phyloP scores from a whole-genome alignment of 169 alveolate genomes.

The Plasmodium cynomolgi region DNA sequence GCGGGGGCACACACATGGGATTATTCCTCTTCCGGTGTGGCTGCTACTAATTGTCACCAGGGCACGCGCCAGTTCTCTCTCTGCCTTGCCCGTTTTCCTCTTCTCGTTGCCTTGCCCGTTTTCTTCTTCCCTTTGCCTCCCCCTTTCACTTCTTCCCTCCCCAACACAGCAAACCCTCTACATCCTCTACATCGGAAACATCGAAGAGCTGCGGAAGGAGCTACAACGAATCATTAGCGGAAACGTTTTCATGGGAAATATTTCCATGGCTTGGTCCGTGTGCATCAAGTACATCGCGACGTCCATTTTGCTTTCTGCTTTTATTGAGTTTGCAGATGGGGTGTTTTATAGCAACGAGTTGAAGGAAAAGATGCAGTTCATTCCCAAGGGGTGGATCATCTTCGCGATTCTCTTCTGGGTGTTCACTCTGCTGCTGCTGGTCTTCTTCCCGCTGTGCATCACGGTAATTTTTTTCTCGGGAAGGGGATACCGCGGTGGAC shows the following conservation, averaged over 20 bases:
- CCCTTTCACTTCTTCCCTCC: neutral
- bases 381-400: constrained; percentile 67
- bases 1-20: neutral
- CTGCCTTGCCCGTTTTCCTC: neutral
- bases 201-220: constrained; percentile 77
- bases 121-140: neutral
- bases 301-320: constrained; percentile 80
- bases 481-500: neutral
- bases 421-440: constrained; percentile 19
- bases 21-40: neutral
- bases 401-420: constrained; percentile 51
- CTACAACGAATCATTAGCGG: constrained; percentile 77
- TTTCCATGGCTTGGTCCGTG: constrained; percentile 81
- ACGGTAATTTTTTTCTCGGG: neutral
- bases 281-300: constrained; percentile 83
- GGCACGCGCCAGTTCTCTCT: neutral
- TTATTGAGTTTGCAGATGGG: constrained; percentile 83
- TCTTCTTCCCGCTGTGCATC: constrained; percentile 31
- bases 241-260: constrained; percentile 75
- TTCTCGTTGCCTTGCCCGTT: neutral
- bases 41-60: neutral
- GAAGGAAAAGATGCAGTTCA: constrained; percentile 33
- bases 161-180: constrained; percentile 32
- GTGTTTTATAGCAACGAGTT: constrained; percentile 73
- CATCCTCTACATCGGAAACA: constrained; percentile 79